Conservation (phyloP, 2,329 filamentous ascomycete species). For the Orbilia blumenaviensis region DNA sequence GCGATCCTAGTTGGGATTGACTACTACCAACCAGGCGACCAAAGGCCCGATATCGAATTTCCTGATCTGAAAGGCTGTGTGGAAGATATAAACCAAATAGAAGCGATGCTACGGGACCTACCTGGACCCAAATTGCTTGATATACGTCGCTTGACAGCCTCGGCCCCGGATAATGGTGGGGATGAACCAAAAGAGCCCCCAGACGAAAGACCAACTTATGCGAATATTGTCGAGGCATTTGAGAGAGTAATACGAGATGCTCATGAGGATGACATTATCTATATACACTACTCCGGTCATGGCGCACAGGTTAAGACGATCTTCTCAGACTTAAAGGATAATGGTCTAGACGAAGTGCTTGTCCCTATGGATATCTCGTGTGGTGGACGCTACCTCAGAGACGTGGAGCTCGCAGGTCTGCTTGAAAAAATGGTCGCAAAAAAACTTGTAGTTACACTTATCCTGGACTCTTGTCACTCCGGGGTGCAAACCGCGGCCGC, state of each 20-base stretch:
- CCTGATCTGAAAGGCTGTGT: constrained; percentile 7
- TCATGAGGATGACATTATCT: constrained; percentile 49
- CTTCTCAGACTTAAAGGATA: constrained; percentile 22
- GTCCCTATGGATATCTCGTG: constrained; percentile 8
- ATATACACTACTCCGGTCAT: constrained; percentile 56
- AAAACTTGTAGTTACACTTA: constrained; percentile 42
- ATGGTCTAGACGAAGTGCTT: constrained; percentile 37
- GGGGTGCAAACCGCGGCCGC: constrained; percentile 37
- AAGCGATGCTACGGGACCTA: not conserved
- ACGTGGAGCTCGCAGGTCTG: constrained; percentile 33
- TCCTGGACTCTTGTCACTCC: constrained; percentile 55
- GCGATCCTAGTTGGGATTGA: constrained; percentile 28
- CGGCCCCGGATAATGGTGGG: not conserved
- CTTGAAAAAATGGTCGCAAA: constrained; percentile 48
- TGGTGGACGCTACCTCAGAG: constrained; percentile 33
- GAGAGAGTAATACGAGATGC: constrained; percentile 35
- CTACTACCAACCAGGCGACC: constrained; percentile 19
- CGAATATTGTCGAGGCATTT: constrained; percentile 47
- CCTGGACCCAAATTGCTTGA: not conserved
- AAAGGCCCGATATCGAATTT: not conserved
- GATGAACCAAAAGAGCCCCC: constrained; percentile 11
- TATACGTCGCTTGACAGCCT: not conserved
- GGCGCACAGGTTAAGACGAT: constrained; percentile 20
- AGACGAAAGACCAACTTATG: constrained; percentile 49
- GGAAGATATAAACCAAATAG: not conserved